These are phyloP conservation scores for Schwanniomyces polymorphus DNA, from an alignment of 805 yeast species.

Conservation along the genomic window DNA sequence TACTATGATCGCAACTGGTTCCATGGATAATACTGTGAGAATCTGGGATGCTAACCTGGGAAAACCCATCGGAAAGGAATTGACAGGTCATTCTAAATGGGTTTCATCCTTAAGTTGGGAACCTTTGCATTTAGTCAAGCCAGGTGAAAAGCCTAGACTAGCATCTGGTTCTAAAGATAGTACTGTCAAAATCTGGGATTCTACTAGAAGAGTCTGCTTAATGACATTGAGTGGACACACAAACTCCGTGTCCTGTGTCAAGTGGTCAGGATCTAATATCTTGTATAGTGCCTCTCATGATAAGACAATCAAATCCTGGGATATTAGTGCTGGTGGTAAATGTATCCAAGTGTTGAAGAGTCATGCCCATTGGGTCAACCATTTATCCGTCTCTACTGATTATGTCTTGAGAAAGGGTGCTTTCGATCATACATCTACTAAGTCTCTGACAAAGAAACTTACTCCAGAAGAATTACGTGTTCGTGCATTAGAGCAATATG, in stretches of 20 bases:
- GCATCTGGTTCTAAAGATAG: slow-evolving; percentile 93
- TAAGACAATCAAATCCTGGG: slow-evolving; percentile 92
- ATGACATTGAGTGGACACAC: slow-evolving; percentile 85
- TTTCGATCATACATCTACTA: slow-evolving; percentile 65
- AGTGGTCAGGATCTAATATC: slow-evolving; percentile 90
- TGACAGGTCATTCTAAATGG: slow-evolving; percentile 87
- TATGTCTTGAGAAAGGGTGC: slow-evolving; percentile 85
- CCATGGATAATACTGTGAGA: slow-evolving; percentile 88
- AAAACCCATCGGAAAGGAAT: slow-evolving; percentile 65
- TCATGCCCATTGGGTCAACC: slow-evolving; percentile 99
- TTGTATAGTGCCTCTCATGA: slow-evolving; percentile 92
- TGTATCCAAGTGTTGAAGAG: slow-evolving; percentile 77
- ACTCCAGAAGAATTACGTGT: slow-evolving; percentile 30
- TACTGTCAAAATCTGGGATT: slow-evolving; percentile 87
- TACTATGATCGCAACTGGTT: slow-evolving; percentile 87
- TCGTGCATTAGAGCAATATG: slow-evolving; percentile 60
- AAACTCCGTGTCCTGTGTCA: slow-evolving; percentile 89
- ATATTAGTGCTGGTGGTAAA: slow-evolving; percentile 67
- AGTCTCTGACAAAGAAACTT: slow-evolving; percentile 28
- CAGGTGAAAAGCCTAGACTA: slow-evolving; percentile 66
- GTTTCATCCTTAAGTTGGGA: slow-evolving; percentile 91
- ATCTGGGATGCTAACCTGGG: slow-evolving; percentile 86
- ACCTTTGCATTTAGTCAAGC: slow-evolving; percentile 77
- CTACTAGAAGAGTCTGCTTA: slow-evolving; percentile 62
- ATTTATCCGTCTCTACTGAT: slow-evolving; percentile 87